These are phyloP conservation scores for Cafeteria roenbergensis DNA, from an alignment of 108 stramenopile genomes.

Conservation along the genomic window DNA sequence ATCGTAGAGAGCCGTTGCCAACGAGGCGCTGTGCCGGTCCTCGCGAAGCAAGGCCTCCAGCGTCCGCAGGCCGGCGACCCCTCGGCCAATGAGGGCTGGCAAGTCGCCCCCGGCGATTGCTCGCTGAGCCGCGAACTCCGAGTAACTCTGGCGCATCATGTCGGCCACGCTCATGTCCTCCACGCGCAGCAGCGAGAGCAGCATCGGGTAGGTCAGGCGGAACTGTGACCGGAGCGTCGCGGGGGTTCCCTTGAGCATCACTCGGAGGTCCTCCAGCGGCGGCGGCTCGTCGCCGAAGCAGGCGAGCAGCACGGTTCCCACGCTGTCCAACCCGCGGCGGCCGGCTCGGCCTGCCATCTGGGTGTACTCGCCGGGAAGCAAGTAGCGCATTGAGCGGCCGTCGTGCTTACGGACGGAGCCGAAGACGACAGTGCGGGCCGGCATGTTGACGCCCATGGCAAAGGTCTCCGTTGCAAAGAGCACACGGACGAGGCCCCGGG, in stretches of 20 bases:
- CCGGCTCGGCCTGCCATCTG: conserved; percentile 98
- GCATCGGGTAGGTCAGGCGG: conserved; percentile 88
- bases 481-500: conserved; percentile 70
- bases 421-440: conserved; percentile 85
- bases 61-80: conserved; percentile 13
- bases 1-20: no score
- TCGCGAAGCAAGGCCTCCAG: conserved; percentile 51
- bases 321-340: conserved; percentile 80
- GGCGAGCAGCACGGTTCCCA: conserved; percentile 56
- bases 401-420: conserved; percentile 83
- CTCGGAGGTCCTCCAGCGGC: neutral
- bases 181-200: conserved; percentile 77
- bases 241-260: conserved; percentile 80
- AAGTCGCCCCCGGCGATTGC: conserved; percentile 74
- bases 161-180: conserved; percentile 85
- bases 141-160: conserved; percentile 77
- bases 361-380: conserved; percentile 69
- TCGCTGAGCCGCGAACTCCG: conserved; percentile 81
- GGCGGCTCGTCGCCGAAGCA: conserved; percentile 15
- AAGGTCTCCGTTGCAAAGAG: conserved; percentile 96
- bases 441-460: conserved; percentile 99
- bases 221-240: conserved; percentile 75
- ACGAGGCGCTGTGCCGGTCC: no score
- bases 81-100: conserved; percentile 60
- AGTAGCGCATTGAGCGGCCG: conserved; percentile 63